Conservation (phyloP, 1,284 basidiomycete genomes). For the Tetrapyrgos nigripes region DNA sequence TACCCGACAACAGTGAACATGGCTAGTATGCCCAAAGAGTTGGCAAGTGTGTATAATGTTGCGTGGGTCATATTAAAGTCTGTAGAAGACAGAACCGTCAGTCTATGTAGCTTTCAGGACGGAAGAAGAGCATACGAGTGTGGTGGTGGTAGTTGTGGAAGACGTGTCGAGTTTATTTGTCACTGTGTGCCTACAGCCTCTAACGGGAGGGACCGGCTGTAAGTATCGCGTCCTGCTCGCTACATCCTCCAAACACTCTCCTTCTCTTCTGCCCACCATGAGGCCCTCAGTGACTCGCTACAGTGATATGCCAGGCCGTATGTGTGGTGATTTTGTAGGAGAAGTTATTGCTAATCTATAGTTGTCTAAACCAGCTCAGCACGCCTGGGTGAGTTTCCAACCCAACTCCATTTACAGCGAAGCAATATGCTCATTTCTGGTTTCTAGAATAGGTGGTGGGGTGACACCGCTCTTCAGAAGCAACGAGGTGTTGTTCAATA, state of each 20-base stretch:
- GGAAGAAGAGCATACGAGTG: constrained; percentile 2
- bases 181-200: neutral
- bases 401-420: neutral
- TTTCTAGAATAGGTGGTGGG: constrained; percentile 91
- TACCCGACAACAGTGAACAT: constrained; percentile 86
- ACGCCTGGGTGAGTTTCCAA: constrained; percentile 64
- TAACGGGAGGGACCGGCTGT: constrained; percentile 4
- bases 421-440: constrained; percentile 1
- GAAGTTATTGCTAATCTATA: constrained; percentile 4
- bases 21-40: constrained; percentile 82
- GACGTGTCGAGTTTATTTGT: constrained; percentile 3
- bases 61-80: constrained; percentile 74
- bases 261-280: constrained; percentile 50
- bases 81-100: constrained; percentile 11
- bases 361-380: constrained; percentile 48
- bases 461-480: constrained; percentile 67
- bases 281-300: constrained; percentile 65
- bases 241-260: neutral
- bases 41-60: constrained; percentile 84
- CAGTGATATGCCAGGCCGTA: constrained; percentile 84
- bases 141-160: neutral
- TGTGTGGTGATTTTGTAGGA: constrained; percentile 32
- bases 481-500: constrained; percentile 86
- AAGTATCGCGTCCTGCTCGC: neutral
- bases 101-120: neutral